Evolutionary conservation across 164 flowering plant genomes (phyloP).

Genomic region (Paratinospora sagittata): DNA sequence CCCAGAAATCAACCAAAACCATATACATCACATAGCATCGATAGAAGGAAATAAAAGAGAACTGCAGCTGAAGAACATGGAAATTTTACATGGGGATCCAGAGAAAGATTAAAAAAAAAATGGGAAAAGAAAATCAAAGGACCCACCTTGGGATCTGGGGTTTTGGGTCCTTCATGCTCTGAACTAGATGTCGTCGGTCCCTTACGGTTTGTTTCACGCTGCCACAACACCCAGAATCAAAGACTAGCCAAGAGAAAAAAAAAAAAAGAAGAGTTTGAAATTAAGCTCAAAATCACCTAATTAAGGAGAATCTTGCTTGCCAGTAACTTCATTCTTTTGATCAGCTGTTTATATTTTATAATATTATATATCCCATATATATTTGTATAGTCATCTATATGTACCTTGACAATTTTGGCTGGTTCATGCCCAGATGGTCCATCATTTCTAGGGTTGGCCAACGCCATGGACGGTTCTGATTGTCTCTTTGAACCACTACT

Average conservation of each 20-base stretch:
- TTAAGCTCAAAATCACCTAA: neutral
- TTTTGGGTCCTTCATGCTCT: conserved; percentile 86
- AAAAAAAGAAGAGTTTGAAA: neutral
- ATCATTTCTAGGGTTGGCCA: conserved; percentile 49
- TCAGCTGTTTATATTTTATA: neutral
- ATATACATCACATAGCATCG: neutral
- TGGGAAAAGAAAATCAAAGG: neutral
- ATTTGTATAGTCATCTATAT: neutral
- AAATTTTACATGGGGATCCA: no score
- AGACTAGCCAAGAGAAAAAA: neutral
- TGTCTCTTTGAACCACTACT: conserved; percentile 54
- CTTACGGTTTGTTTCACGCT: conserved; percentile 71
- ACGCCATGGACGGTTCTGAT: conserved; percentile 70
- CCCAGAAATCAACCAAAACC: conserved; percentile 3
- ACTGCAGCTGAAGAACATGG: no score
- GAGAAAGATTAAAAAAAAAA: neutral
- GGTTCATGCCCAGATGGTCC: conserved; percentile 38
- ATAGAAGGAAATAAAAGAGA: neutral
- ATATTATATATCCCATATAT: neutral
- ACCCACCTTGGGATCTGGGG: conserved; percentile 86
- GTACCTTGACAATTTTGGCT: conserved; percentile 59
- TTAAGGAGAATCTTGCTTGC: neutral
- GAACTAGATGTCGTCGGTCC: conserved; percentile 69
- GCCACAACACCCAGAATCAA: conserved; percentile 16
- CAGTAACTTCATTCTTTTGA: neutral